Conservation (phyloP, 73 alveolate species). For the Tetrahymena malaccensis region DNA sequence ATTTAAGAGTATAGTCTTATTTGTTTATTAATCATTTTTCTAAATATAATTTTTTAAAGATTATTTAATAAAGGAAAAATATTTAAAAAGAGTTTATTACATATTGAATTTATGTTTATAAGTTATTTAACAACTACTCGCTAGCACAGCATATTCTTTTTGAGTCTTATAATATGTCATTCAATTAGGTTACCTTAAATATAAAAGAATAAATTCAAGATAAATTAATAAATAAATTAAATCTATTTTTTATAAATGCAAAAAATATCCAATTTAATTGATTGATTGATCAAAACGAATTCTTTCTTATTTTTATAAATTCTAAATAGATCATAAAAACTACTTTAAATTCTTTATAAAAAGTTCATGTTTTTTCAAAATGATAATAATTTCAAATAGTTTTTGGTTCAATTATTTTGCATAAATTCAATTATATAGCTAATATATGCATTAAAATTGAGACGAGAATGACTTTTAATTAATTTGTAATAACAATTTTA, state of each 20-base stretch:
- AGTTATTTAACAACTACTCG: neutral
- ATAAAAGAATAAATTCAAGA: neutral
- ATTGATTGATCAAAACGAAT: too few species aligned
- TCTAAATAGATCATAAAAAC: too few species aligned
- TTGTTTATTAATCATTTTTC: slow-evolving; percentile 13
- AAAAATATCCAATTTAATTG: too few species aligned
- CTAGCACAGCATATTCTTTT: neutral
- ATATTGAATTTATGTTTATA: neutral
- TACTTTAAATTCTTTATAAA: too few species aligned
- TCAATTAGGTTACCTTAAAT: neutral
- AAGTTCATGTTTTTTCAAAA: too few species aligned
- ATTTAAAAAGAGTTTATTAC: neutral
- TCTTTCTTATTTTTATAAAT: too few species aligned
- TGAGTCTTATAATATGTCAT: neutral
- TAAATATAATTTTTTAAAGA: neutral
- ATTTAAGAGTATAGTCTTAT: slow-evolving; percentile 4
- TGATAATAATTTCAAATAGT: too few species aligned
- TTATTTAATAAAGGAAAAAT: neutral
- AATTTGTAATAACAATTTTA: neutral
- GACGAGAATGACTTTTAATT: too few species aligned
- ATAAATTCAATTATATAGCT: too few species aligned
- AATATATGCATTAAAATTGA: too few species aligned
- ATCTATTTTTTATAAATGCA: neutral
- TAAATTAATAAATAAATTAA: too few species aligned
- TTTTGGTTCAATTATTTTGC: too few species aligned